A percentile compares a stretch with the other conserved stretches of the same genome.
Conservation (phyloP, 495 filamentous ascomycete species). For the Talaromyces wortmannii region DNA sequence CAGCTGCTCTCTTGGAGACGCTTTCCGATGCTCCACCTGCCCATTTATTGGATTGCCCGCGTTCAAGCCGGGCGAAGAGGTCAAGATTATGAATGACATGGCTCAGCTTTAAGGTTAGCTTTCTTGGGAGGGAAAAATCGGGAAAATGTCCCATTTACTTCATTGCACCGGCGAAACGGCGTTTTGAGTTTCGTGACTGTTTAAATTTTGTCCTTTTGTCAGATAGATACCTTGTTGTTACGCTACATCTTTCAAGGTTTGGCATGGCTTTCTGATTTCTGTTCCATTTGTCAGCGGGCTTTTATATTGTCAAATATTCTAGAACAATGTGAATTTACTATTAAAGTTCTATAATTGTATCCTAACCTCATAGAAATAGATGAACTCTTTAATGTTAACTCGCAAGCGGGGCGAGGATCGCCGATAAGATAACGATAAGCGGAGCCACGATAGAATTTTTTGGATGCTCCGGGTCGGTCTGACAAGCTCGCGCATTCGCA, state of each 20-base stretch:
- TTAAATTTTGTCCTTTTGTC: neutral
- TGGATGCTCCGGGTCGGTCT: neutral
- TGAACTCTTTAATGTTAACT: neutral
- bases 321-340: too few relatives aligned
- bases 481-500: too few relatives aligned
- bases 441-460: conserved; percentile 1
- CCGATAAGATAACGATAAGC: conserved; percentile 8
- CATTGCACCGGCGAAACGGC: too few relatives aligned
- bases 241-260: too few relatives aligned
- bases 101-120: conserved; percentile 61
- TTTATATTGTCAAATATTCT: too few relatives aligned
- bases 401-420: neutral
- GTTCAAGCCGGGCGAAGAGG: conserved; percentile 95
- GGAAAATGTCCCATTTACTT: too few relatives aligned
- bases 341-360: too few relatives aligned
- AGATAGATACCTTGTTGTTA: neutral
- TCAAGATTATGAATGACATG: conserved; percentile 75
- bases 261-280: neutral
- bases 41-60: conserved; percentile 90
- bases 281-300: too few relatives aligned
- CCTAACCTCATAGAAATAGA: neutral
- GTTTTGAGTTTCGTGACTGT: neutral
- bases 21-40: conserved; percentile 75
- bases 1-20: conserved; percentile 88
- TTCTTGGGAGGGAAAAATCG: neutral